These are phyloP conservation scores for Talaromyces rugulosus DNA, from an alignment of 2,329 filamentous ascomycete species.

Conservation along the genomic window DNA sequence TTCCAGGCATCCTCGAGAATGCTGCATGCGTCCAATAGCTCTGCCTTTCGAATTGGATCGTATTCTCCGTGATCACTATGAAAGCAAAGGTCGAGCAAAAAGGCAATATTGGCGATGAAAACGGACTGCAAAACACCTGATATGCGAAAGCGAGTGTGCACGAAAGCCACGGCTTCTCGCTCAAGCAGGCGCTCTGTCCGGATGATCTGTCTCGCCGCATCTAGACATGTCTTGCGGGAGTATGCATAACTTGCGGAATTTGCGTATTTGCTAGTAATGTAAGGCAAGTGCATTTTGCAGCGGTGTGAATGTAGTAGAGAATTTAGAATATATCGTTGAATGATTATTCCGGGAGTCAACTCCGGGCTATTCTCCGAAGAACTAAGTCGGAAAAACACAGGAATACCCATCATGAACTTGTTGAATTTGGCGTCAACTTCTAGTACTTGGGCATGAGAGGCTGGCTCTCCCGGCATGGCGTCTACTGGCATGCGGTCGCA, in stretches of 20 bases:
- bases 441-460: constrained; percentile 27
- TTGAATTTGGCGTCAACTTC: constrained; percentile 32
- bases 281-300: constrained; percentile 37
- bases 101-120: constrained; percentile 35
- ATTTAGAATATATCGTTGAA: constrained; percentile 33
- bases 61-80: constrained; percentile 23
- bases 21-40: constrained; percentile 29
- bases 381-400: constrained; percentile 29
- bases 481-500: constrained; percentile 30
- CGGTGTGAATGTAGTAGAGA: constrained; percentile 32
- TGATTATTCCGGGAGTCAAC: constrained; percentile 17
- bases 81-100: constrained; percentile 37
- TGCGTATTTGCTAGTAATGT: constrained; percentile 24
- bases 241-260: constrained; percentile 22
- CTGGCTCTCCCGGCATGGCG: constrained; percentile 14
- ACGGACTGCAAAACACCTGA: constrained; percentile 29
- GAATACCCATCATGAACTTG: constrained; percentile 24
- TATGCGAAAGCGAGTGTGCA: constrained; percentile 21
- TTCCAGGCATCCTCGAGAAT: constrained; percentile 30
- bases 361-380: not conserved
- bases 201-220: constrained; percentile 29
- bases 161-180: constrained; percentile 17
- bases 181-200: constrained; percentile 21
- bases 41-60: constrained; percentile 22
- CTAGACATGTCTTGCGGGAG: constrained; percentile 33